Evolutionary conservation across 208 protist genomes (phyloP), one percentile per base, ranked within the genome.

Genomic region (Acanthamoeba quina): DNA sequence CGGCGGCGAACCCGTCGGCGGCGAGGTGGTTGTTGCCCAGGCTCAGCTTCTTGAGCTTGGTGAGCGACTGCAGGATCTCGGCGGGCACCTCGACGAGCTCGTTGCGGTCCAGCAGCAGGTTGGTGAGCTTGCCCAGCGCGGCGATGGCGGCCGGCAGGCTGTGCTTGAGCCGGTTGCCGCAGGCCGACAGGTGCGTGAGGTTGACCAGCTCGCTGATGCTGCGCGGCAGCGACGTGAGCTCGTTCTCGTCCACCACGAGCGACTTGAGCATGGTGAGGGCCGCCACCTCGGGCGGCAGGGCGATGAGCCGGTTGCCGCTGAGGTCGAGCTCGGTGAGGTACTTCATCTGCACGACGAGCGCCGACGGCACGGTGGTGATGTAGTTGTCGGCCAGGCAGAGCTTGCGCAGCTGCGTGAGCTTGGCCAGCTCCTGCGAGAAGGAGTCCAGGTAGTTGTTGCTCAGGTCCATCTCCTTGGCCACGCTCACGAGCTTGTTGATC

Each of bases 311-410:
- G 85, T 91, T 91, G 31, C 47, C 37, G 60, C 85, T 91, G 24
- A 91, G 44, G 44, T 91, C 85, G 21, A 91, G 85, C 85, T 91
- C 85, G 5, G 49, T 52, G 26, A 88, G 29, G 44, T 64, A 88
- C 44, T 88, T 88, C 78, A 64, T 88, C 15, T 64, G 54, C 24
- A 64, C 24, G 78, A 52, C 37, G 24, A 88, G 54, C 5, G 54
- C 49, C 5, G 78, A 60, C 10, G 78, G 78, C 3, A 88, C 44
- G 37, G 49, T 88, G 78, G 49, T 88, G 29, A 91, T 91, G n/a
- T 74, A 72, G 62, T 91, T 91, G n/a, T 72, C 60, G 29, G 76
- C 76, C 34, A 83, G 76, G 41, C 37, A 58, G 26, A 83, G 76
- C 76, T 83, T 83, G 15, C 47, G 34, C 76, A 83, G 26, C 47